phyloP scores from a whole-genome alignment of 2,329 filamentous ascomycete species.

The Ascochyta rabiei region DNA sequence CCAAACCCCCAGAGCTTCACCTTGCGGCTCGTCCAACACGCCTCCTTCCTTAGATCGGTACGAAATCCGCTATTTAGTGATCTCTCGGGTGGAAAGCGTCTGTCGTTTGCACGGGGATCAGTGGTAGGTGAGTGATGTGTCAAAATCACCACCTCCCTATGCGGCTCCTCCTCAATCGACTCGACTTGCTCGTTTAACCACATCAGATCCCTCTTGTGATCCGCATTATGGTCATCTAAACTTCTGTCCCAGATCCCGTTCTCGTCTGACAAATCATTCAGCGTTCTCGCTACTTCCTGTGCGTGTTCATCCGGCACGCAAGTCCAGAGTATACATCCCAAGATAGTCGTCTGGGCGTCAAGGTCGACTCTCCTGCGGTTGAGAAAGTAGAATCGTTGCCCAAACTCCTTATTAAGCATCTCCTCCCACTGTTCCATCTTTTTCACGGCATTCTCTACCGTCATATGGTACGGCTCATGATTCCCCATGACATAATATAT shows the following conservation, averaged over 20 bases:
- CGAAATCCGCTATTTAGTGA: conserved; percentile 5
- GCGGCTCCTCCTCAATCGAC: background rate
- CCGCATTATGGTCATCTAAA: conserved; percentile 5
- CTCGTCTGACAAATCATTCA: conserved; percentile 1
- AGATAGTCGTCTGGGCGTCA: background rate
- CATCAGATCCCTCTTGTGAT: conserved; percentile 1
- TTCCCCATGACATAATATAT: conserved; percentile 14
- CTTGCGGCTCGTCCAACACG: conserved; percentile 1
- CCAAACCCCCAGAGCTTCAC: conserved; percentile 12
- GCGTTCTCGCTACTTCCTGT: background rate
- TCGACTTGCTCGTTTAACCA: background rate
- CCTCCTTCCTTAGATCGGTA: conserved; percentile 3
- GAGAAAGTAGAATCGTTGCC: conserved; percentile 5
- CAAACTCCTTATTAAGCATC: background rate
- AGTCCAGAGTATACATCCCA: conserved; percentile 19
- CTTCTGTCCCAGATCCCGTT: background rate
- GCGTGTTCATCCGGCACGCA: conserved; percentile 3
- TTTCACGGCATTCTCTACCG: background rate
- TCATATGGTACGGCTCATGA: conserved; percentile 5
- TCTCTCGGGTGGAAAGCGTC: background rate
- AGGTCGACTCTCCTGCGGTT: conserved; percentile 8
- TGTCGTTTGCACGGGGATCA: conserved; percentile 1
- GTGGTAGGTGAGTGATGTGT: conserved; percentile 8
- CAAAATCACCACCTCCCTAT: background rate
- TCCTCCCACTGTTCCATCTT: background rate